Base-by-base conservation (phyloP, 306 rosid species). In the Gillenia trifoliata region DNA sequence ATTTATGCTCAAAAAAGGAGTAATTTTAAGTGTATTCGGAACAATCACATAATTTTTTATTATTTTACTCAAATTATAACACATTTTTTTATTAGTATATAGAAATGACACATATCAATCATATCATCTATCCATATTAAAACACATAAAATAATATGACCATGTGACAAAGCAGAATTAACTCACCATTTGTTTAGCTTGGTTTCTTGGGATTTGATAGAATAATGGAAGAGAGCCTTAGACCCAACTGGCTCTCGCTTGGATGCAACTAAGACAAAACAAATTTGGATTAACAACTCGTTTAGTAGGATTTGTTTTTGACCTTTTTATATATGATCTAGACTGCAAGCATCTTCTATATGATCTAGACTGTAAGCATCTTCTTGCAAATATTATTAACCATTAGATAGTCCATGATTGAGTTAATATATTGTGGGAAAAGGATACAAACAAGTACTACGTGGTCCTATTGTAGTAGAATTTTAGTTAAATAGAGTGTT, bases 191-290 rank as follows among this genome's bases (percentile, higher is more conserved):
- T 45, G 41, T 11, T 8, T 9, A 26, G 64, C 7, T 26, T 59
- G 64, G 25, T 26, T 30, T 61, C 22, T 61, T 59, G 33, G 20
- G 64, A 59, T 59, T 59, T 59, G 64, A 16, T 59, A 7, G 15
- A 59, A 59, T 1, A 30, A 69, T 74, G 82, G 75, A 80, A 77
- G 3, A 77, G 81, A 70, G 33, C 52, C 33, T 79, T 86, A 88
- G 89, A 79, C 86, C 84, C 76, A 84, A 84, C 86, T 88, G 90
- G 87, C 89, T 61, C 76, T 61, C 16, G 49, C 65, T 78, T 75
- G 78, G 79, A 77, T 76, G 66, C 54, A 80, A 73, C 28, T 54
- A 9, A 19, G 3, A 54, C 47, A 64, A 41, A 50, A 63, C 67
- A 74, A 43, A 55, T 79, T 59, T 72, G 82, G 82, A 81, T 23